Percentiles rank a stretch among this genome's conserved stretches.
phyloP scores from a whole-genome alignment of 331 rosid genomes.

The Malus hybrid region DNA sequence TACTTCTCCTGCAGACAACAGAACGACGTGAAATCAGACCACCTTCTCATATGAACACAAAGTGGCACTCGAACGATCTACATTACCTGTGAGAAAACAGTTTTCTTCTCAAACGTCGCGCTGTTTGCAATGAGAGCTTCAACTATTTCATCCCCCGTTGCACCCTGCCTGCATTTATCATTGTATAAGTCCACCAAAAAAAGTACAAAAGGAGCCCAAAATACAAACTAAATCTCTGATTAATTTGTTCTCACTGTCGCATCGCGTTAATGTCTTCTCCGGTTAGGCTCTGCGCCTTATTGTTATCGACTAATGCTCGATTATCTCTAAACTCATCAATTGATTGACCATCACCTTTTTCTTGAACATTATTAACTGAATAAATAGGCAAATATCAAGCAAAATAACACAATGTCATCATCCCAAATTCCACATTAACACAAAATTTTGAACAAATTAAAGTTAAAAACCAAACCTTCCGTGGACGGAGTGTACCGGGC shows the following conservation, averaged over 20 bases:
- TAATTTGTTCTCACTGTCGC: slow-evolving; percentile 46
- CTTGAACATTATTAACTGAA: slow-evolving; percentile 34
- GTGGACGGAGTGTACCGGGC: slow-evolving; percentile 29
- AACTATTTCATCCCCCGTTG: slow-evolving; percentile 79
- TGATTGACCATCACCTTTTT: slow-evolving; percentile 24
- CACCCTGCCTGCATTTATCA: slow-evolving; percentile 64
- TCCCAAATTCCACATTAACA: background rate
- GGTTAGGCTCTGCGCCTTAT: slow-evolving; percentile 77
- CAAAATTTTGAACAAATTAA: background rate
- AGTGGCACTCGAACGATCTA: background rate
- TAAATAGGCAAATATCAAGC: background rate
- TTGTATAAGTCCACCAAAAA: background rate
- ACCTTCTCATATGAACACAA: slow-evolving; percentile 1
- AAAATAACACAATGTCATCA: background rate
- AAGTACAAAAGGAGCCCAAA: background rate
- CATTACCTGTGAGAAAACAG: slow-evolving; percentile 83
- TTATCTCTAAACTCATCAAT: slow-evolving; percentile 61
- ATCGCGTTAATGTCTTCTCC: slow-evolving; percentile 82
- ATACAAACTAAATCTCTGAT: background rate
- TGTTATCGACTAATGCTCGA: slow-evolving; percentile 66
- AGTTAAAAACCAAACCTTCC: slow-evolving; percentile 37
- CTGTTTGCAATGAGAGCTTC: slow-evolving; percentile 91
- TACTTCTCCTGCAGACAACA: slow-evolving; percentile 70
- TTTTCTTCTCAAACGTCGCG: slow-evolving; percentile 88
- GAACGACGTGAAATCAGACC: background rate